A percentile compares a stretch with the other conserved stretches of the same genome.
phyloP scores from a whole-genome alignment of 1,284 basidiomycete genomes.

The Afroboletus lepidellus region DNA sequence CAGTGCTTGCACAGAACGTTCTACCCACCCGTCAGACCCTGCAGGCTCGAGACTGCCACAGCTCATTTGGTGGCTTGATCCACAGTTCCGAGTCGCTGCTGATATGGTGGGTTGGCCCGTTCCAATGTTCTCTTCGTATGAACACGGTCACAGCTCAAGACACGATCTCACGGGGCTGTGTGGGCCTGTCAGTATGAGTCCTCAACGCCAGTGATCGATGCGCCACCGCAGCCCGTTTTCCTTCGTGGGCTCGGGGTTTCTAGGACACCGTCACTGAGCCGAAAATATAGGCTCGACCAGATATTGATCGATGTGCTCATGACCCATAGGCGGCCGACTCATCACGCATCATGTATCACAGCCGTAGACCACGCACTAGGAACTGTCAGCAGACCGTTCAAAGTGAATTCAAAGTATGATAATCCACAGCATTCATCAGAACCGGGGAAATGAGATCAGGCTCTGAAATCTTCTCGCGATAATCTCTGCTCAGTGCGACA shows the following conservation, averaged over 20 bases:
- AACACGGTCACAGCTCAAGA: neutral
- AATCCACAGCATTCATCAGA: conserved; percentile 8
- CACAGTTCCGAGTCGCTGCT: conserved; percentile 7
- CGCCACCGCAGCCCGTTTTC: conserved; percentile 27
- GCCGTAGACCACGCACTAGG: neutral
- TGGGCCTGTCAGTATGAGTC: neutral
- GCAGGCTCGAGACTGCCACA: conserved; percentile 9
- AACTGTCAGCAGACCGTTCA: neutral
- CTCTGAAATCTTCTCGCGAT: conserved; percentile 1
- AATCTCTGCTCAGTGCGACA: neutral
- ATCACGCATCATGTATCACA: neutral
- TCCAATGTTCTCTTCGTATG: neutral
- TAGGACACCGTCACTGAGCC: conserved; percentile 4
- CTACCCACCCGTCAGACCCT: neutral
- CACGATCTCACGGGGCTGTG: conserved; percentile 17
- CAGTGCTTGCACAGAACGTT: neutral
- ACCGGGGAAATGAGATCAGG: conserved; percentile 5
- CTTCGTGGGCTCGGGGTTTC: neutral
- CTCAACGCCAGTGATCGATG: conserved; percentile 15
- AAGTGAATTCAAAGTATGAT: conserved; percentile 1
- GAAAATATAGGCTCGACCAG: conserved; percentile 1
- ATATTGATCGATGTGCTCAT: neutral
- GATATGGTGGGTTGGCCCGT: conserved; percentile 2
- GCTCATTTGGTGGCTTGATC: conserved; percentile 34
- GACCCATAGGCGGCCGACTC: neutral